These are phyloP conservation scores for Chromera velia DNA, from an alignment of 73 alveolate genomes.

Conservation along the genomic window DNA sequence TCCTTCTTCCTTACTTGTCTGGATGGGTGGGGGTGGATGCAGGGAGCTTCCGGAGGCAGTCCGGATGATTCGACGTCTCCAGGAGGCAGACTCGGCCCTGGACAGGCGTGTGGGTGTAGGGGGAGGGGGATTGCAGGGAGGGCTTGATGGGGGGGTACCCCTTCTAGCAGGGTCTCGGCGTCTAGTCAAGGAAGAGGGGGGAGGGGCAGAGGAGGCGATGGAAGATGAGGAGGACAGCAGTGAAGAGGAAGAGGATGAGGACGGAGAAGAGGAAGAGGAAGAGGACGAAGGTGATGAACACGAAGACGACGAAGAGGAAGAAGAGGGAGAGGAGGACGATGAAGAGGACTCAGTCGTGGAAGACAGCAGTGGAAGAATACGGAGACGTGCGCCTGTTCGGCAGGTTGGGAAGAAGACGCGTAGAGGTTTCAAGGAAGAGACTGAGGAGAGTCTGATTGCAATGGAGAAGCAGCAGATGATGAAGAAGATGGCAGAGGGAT, in stretches of 20 bases:
- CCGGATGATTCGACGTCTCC: not conserved
- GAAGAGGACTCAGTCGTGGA: no score
- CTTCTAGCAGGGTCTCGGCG: not conserved
- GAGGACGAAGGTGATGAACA: slow-evolving; percentile 17
- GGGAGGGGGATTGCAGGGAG: not conserved
- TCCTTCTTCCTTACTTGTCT: no score
- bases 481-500: no score
- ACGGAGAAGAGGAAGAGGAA: slow-evolving; percentile 12
- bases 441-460: no score
- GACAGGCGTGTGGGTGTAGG: not conserved
- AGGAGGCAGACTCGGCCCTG: not conserved
- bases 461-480: no score
- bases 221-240: slow-evolving; percentile 16
- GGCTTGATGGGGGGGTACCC: not conserved
- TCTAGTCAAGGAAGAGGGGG: slow-evolving; percentile 38
- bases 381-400: no score
- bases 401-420: no score
- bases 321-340: slow-evolving; percentile 14
- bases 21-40: not conserved
- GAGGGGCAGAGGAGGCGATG: slow-evolving; percentile 47
- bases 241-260: slow-evolving; percentile 32
- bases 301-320: slow-evolving; percentile 25
- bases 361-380: no score
- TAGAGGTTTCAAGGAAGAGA: no score
- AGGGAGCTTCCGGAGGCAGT: not conserved